Evolutionary conservation across 805 yeast genomes (phyloP).

Genomic region (Saturnispora ahearnii): DNA sequence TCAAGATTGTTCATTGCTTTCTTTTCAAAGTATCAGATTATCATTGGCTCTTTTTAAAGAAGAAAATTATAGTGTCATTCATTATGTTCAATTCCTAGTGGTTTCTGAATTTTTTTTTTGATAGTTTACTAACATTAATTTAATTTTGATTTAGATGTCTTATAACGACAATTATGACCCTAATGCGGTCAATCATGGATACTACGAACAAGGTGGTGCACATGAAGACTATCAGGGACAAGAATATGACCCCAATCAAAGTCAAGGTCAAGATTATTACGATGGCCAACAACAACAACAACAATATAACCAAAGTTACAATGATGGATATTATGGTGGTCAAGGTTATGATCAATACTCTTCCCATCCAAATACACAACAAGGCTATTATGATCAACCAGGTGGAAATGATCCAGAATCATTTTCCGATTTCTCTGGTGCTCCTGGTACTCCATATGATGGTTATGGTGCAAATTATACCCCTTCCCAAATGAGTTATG

Average conservation of each 20-base stretch:
- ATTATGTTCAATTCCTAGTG: not conserved
- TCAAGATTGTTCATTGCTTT: not conserved
- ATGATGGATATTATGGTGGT: conserved; percentile 12
- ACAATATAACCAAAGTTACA: conserved; percentile 10
- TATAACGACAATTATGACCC: conserved; percentile 49
- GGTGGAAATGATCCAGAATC: conserved; percentile 45
- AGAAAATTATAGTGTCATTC: too few relatives aligned
- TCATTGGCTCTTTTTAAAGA: not conserved
- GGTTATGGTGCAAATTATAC: conserved; percentile 47
- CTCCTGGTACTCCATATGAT: conserved; percentile 61
- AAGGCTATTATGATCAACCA: conserved; percentile 47
- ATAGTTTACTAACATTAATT: conserved; percentile 8
- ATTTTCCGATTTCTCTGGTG: conserved; percentile 52
- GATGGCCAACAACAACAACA: conserved; percentile 25
- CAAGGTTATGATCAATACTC: conserved; percentile 22
- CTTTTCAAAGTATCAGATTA: too few relatives aligned
- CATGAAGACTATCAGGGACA: conserved; percentile 48
- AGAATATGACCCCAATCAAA: conserved; percentile 31
- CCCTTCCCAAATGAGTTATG: conserved; percentile 82
- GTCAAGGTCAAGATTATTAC: conserved; percentile 30
- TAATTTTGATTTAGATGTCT: conserved; percentile 37
- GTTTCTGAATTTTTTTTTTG: not conserved
- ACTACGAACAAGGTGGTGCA: conserved; percentile 18
- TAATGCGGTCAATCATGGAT: conserved; percentile 23
- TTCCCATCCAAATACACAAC: conserved; percentile 33